Evolutionary conservation across 257 asterid species (phyloP), one percentile per base, ranked within the genome.

Genomic region (Solanum bulbocastanum): DNA sequence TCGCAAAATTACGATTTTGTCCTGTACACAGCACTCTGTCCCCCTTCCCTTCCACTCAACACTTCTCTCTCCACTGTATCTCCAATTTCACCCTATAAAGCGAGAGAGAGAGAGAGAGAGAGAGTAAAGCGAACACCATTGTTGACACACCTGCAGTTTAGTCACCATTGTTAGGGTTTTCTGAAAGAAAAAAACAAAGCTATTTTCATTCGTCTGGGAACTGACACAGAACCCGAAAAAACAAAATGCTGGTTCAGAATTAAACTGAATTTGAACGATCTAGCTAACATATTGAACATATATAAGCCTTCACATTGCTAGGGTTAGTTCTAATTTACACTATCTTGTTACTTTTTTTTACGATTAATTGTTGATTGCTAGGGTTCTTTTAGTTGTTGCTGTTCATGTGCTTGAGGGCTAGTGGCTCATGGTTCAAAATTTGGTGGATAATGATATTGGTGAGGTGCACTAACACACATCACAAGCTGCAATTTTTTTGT

Each of bases 201-300:
- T 71, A 33, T 12, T 14, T 25, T 66, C 5, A 12, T 66, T 25
- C 36, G 62, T 46, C 37, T 25, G 37, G 30, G 52, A 56, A 81
- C 68, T 81, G 56, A 37, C 23, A 20, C 22, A 18, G 49, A 35
- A 40, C 78, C 33, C 1, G 30, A 39, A 27, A 39, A 87, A 72
- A 30, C 75, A 10, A 89, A 87, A 87, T 89, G 88, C 42, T 39
- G 91, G 91, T 37, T 78, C 72, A 14, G 35, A 46, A 62, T 25
- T 87, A 87, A 86, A 30, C 85, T 39, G 37, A 68, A 89, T 87
- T 89, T 87, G 87, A 86, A 91, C 90, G 96, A 94, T 94, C 94
- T 90, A 86, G 27, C 82, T 74, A 46, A 52, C 72, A 86, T 32
- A 56, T 58, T 87, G 90, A 88, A 92, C 95, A 93, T 93, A 94